Conservation (phyloP, 2,329 filamentous ascomycete species). For the Aspergillus novofumigatus region DNA sequence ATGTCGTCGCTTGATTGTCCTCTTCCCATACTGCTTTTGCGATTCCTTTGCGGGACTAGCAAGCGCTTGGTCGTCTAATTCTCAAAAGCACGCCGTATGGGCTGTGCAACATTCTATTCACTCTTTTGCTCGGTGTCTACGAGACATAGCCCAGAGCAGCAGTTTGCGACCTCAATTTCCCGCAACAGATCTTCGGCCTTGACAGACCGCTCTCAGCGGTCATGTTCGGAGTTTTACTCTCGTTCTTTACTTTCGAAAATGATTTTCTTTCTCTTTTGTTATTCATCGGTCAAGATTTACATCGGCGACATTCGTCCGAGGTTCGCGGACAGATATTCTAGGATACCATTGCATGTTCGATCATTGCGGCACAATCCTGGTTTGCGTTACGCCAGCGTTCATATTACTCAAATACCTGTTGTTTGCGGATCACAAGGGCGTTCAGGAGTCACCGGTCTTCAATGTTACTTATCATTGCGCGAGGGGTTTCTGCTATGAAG, state of each 20-base stretch:
- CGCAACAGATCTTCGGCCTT: background rate
- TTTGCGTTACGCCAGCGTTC: background rate
- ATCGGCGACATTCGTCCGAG: background rate
- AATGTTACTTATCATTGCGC: background rate
- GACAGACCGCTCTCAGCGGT: background rate
- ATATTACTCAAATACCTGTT: conserved; percentile 1
- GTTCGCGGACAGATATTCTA: background rate
- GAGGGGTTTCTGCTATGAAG: background rate
- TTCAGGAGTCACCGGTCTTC: conserved; percentile 5
- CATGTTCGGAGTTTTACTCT: background rate
- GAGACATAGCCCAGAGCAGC: background rate
- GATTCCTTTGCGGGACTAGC: background rate
- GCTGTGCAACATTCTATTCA: background rate
- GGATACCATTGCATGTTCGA: background rate
- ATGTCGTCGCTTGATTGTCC: background rate
- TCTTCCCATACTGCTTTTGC: background rate
- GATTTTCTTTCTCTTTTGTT: background rate
- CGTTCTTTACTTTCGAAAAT: background rate
- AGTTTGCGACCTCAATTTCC: background rate
- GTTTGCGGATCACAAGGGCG: conserved; percentile 6
- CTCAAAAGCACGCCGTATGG: background rate
- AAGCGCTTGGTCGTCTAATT: background rate
- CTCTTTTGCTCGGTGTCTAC: background rate
- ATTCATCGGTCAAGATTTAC: background rate
- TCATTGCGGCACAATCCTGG: background rate